Conservation (phyloP, 345 rosid species). For the Pistacia integerrima region DNA sequence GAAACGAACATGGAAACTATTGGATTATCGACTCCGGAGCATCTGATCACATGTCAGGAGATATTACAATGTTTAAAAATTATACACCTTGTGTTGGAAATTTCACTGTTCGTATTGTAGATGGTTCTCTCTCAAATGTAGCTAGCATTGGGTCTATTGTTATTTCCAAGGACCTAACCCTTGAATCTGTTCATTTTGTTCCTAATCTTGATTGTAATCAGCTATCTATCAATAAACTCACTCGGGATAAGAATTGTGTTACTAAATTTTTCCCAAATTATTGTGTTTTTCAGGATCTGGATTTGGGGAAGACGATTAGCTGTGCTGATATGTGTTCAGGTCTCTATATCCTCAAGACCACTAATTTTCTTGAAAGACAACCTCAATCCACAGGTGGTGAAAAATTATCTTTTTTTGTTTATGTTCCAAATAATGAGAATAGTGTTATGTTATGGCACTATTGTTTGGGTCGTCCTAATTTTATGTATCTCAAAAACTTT, state of each 20-base stretch:
- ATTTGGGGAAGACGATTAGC: not conserved
- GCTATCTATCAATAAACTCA: not conserved
- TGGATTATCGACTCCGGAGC: not conserved
- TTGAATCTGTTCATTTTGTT: not conserved
- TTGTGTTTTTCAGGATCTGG: too few species aligned
- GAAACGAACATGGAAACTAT: not conserved
- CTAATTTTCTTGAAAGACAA: too few species aligned
- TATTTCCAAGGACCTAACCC: not conserved
- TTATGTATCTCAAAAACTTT: not conserved
- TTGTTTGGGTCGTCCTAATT: not conserved
- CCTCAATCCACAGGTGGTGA: too few species aligned
- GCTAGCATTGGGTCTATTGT: not conserved
- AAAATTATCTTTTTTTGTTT: too few species aligned
- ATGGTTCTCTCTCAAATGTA: not conserved
- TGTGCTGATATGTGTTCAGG: too few species aligned
- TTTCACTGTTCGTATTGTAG: not conserved
- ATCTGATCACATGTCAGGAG: constrained; percentile 1
- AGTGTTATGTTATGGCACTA: not conserved
- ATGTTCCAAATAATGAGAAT: not conserved
- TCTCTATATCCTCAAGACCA: too few species aligned
- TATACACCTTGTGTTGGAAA: not conserved
- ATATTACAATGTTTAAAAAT: not conserved
- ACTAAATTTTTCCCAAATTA: too few species aligned
- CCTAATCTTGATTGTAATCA: constrained; percentile 1
- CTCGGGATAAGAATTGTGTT: too few species aligned